Conservation (phyloP, 2,329 filamentous ascomycete species). For the Aspergillus pseudoterreus region DNA sequence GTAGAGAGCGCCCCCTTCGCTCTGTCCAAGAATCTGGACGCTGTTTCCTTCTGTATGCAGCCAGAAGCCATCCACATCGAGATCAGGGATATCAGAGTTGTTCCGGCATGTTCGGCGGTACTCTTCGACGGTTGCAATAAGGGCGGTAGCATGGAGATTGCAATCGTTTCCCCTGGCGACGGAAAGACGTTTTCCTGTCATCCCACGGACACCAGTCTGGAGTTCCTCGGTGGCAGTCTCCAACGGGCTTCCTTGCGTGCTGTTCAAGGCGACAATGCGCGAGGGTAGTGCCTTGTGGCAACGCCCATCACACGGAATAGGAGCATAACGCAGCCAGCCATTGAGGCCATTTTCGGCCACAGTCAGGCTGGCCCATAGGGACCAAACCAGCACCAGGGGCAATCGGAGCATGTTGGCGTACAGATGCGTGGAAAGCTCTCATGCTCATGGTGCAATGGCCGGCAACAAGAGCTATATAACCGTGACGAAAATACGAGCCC, state of each 20-base stretch:
- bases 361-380: neutral
- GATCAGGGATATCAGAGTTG: slow-evolving; percentile 17
- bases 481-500: no score
- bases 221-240: slow-evolving; percentile 59
- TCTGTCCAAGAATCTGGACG: slow-evolving; percentile 60
- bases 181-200: slow-evolving; percentile 50
- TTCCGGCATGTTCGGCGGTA: slow-evolving; percentile 23
- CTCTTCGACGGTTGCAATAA: slow-evolving; percentile 31
- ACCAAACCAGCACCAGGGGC: neutral
- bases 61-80: slow-evolving; percentile 54
- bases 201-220: slow-evolving; percentile 53
- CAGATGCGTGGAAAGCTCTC: neutral
- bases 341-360: slow-evolving; percentile 58
- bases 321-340: slow-evolving; percentile 64
- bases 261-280: slow-evolving; percentile 53
- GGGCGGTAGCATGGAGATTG: slow-evolving; percentile 16
- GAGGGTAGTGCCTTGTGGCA: slow-evolving; percentile 44
- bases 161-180: slow-evolving; percentile 24
- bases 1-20: slow-evolving; percentile 65
- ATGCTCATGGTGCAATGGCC: neutral
- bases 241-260: slow-evolving; percentile 53
- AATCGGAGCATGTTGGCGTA: neutral
- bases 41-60: slow-evolving; percentile 47
- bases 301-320: slow-evolving; percentile 40
- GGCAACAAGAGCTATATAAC: neutral